Conservation (phyloP, 2,329 filamentous ascomycete species). For the Paracoccidioides lutzii region DNA sequence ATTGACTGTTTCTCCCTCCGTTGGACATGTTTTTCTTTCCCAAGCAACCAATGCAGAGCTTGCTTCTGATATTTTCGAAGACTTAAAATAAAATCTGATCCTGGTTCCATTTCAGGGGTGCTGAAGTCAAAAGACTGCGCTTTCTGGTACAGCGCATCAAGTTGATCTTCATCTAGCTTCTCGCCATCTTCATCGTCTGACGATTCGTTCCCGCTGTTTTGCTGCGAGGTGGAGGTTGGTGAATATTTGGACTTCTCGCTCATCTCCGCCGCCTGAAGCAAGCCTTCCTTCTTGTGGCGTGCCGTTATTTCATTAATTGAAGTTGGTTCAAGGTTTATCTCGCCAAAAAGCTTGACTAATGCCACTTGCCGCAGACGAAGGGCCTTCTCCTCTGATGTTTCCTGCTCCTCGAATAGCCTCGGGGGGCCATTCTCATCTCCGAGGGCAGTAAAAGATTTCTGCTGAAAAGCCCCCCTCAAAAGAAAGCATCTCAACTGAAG, state of each 20-base stretch:
- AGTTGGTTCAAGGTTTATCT: conserved; percentile 70
- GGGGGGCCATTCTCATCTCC: conserved; percentile 58
- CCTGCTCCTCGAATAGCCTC: conserved; percentile 68
- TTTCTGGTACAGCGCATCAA: conserved; percentile 87
- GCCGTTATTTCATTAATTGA: conserved; percentile 60
- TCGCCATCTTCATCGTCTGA: conserved; percentile 69
- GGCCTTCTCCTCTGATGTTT: conserved; percentile 72
- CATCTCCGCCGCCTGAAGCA: conserved; percentile 77
- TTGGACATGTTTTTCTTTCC: conserved; percentile 73
- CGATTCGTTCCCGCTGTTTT: conserved; percentile 31
- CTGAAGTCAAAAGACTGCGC: conserved; percentile 93
- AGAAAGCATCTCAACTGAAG: conserved; percentile 72
- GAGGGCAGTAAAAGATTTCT: conserved; percentile 43
- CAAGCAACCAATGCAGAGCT: conserved; percentile 89
- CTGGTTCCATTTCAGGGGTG: conserved; percentile 75
- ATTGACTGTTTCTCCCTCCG: conserved; percentile 64
- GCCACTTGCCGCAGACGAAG: conserved; percentile 75
- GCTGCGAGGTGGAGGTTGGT: conserved; percentile 28
- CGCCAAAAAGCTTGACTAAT: conserved; percentile 76
- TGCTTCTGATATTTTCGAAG: conserved; percentile 92
- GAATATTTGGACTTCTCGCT: conserved; percentile 62
- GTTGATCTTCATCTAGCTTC: conserved; percentile 87
- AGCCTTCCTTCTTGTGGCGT: conserved; percentile 66
- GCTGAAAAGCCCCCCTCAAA: conserved; percentile 59
- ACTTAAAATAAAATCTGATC: conserved; percentile 66